A percentile compares a stretch with the other conserved stretches of the same genome.
Conservation (phyloP, 805 yeast species). For the Starmerella khaoyaiensis region DNA sequence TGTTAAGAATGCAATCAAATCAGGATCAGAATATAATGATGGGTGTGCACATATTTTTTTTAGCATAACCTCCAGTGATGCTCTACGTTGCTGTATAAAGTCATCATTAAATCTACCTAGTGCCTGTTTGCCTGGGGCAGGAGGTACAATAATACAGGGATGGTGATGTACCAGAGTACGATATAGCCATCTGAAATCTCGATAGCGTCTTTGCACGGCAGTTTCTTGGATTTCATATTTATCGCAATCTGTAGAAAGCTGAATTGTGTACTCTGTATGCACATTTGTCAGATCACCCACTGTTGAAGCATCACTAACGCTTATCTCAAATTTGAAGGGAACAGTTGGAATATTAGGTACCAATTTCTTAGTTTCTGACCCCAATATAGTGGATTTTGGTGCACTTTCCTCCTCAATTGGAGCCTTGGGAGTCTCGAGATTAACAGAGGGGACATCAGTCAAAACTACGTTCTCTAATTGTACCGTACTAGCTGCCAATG, state of each 20-base stretch:
- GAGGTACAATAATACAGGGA: slow-evolving; percentile 85
- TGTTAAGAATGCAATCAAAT: slow-evolving; percentile 64
- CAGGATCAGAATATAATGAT: slow-evolving; percentile 53
- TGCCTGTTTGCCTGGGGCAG: slow-evolving; percentile 90
- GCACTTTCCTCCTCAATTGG: neutral
- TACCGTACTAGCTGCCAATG: slow-evolving; percentile 9
- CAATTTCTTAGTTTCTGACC: neutral
- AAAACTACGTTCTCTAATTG: slow-evolving; percentile 7
- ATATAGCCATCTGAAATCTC: slow-evolving; percentile 89
- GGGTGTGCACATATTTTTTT: slow-evolving; percentile 49
- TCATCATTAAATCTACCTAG: slow-evolving; percentile 85
- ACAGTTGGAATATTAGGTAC: neutral
- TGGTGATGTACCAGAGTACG: slow-evolving; percentile 74
- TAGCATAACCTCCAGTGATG: slow-evolving; percentile 78
- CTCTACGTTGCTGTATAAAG: slow-evolving; percentile 74
- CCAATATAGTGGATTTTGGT: neutral
- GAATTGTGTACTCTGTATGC: slow-evolving; percentile 76
- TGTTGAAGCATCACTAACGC: slow-evolving; percentile 14
- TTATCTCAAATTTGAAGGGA: slow-evolving; percentile 10
- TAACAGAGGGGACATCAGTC: slow-evolving; percentile 1
- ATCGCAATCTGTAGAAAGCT: slow-evolving; percentile 42
- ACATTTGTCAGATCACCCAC: slow-evolving; percentile 84
- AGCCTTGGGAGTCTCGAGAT: neutral
- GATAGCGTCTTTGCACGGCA: slow-evolving; percentile 69
- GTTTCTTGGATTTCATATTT: slow-evolving; percentile 32